These are phyloP conservation scores for Spergularia azorica DNA, from an alignment of 179 eudicot species.

Conservation along the genomic window DNA sequence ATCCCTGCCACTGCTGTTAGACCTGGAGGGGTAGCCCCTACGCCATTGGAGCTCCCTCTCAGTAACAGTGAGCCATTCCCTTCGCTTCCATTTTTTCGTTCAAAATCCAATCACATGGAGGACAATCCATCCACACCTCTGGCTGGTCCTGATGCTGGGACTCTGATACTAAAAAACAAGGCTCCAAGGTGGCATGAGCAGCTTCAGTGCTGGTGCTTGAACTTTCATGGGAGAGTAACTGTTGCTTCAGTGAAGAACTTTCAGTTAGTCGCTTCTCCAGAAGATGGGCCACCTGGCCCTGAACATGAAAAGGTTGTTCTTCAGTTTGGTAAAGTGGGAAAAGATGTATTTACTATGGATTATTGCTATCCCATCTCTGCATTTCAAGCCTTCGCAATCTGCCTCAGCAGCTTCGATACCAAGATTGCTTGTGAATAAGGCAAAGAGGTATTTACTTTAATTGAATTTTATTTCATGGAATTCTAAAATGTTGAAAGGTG, in stretches of 20 bases:
- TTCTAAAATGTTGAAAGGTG: neutral
- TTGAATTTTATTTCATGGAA: neutral
- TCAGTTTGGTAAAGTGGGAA: slow-evolving; percentile 43
- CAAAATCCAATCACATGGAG: slow-evolving; percentile 33
- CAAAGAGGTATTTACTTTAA: neutral
- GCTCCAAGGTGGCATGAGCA: slow-evolving; percentile 52
- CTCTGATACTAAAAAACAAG: slow-evolving; percentile 37
- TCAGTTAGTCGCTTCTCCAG: slow-evolving; percentile 45
- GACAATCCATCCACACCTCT: slow-evolving; percentile 19
- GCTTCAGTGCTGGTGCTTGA: slow-evolving; percentile 52
- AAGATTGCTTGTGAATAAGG: slow-evolving; percentile 83
- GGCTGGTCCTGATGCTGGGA: slow-evolving; percentile 22
- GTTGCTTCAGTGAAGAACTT: slow-evolving; percentile 50
- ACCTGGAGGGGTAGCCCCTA: slow-evolving; percentile 42
- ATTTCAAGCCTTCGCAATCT: slow-evolving; percentile 34
- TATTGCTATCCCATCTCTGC: slow-evolving; percentile 83
- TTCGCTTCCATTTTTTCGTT: slow-evolving; percentile 32
- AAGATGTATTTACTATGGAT: slow-evolving; percentile 58
- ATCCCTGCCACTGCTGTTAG: slow-evolving; percentile 36
- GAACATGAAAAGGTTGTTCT: slow-evolving; percentile 38
- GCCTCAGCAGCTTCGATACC: slow-evolving; percentile 87
- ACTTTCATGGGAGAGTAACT: slow-evolving; percentile 44
- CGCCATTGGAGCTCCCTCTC: slow-evolving; percentile 31
- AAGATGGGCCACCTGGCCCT: slow-evolving; percentile 31
- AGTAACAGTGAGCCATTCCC: slow-evolving; percentile 30